Percentiles rank a stretch among this genome's conserved stretches.
Evolutionary conservation across 345 rosid genomes (phyloP).

Genomic region (Diplotaxis tenuifolia): DNA sequence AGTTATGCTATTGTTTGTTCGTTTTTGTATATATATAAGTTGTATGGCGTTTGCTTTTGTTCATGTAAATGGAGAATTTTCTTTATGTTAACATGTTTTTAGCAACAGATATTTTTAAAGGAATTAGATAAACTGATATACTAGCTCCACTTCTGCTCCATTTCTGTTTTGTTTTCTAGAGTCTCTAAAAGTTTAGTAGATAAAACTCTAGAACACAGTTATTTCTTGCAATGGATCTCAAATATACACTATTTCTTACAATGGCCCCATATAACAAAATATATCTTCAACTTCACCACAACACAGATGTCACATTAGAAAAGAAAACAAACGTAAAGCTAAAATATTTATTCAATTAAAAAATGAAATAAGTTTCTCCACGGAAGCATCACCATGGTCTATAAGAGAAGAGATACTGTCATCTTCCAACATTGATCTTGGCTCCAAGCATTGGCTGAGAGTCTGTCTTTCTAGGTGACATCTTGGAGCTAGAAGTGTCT

Average conservation of each 20-base stretch:
- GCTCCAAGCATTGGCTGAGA: conserved; percentile 21
- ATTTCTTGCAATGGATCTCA: background rate
- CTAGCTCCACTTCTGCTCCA: background rate
- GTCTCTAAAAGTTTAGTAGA: too few species aligned
- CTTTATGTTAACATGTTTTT: background rate
- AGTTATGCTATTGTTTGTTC: background rate
- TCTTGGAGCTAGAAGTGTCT: background rate
- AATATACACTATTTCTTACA: background rate
- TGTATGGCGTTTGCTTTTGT: background rate
- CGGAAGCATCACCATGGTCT: conserved; percentile 5
- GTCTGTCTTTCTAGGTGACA: background rate
- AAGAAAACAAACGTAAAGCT: background rate
- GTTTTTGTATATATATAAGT: background rate
- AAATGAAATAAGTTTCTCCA: conserved; percentile 2
- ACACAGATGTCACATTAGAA: background rate
- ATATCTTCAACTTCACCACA: background rate
- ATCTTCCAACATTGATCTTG: conserved; percentile 24
- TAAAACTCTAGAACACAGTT: too few species aligned
- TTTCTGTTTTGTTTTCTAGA: background rate
- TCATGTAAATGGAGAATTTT: background rate
- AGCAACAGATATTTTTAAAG: background rate
- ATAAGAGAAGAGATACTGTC: background rate
- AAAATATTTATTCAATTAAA: background rate
- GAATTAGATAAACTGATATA: background rate
- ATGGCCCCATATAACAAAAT: background rate